Conservation (phyloP, 352 stramenopile genomes). For the Phytophthora cryptogea region DNA sequence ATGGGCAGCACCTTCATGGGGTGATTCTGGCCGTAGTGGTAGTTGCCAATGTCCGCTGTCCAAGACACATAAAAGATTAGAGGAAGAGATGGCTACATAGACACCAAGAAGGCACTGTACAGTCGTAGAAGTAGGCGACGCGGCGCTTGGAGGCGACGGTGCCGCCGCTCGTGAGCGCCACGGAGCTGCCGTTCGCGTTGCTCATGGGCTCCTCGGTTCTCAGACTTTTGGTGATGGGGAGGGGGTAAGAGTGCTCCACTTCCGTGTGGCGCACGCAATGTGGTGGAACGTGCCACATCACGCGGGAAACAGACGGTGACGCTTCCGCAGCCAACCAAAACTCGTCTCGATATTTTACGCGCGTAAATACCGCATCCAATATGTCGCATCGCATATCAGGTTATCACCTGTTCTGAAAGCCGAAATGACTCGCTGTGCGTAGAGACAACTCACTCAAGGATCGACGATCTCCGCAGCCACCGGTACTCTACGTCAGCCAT, state of each 20-base stretch:
- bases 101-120: conserved; percentile 30
- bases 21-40: conserved; percentile 97
- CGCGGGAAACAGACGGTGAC: conserved; percentile 20
- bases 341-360: not conserved
- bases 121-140: conserved; percentile 92
- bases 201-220: conserved; percentile 25
- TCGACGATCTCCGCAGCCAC: not conserved
- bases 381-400: not conserved
- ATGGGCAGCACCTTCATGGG: conserved; percentile 77
- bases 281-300: conserved; percentile 6
- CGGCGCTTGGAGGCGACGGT: conserved; percentile 64
- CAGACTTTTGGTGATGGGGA: conserved; percentile 10
- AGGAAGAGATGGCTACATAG: not conserved
- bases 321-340: conserved; percentile 41
- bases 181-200: conserved; percentile 38
- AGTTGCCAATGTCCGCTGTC: conserved; percentile 97
- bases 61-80: not conserved
- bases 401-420: no score
- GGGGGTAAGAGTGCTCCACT: conserved; percentile 15
- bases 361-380: not conserved
- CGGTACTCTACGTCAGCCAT: conserved; percentile 12
- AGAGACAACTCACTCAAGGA: not conserved
- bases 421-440: not conserved
- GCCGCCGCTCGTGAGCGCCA: conserved; percentile 33
- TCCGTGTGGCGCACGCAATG: conserved; percentile 17